A percentile compares a stretch with the other conserved stretches of the same genome.
phyloP scores from a whole-genome alignment of 768 basidiomycete species.

The Ephemerocybe angulata region DNA sequence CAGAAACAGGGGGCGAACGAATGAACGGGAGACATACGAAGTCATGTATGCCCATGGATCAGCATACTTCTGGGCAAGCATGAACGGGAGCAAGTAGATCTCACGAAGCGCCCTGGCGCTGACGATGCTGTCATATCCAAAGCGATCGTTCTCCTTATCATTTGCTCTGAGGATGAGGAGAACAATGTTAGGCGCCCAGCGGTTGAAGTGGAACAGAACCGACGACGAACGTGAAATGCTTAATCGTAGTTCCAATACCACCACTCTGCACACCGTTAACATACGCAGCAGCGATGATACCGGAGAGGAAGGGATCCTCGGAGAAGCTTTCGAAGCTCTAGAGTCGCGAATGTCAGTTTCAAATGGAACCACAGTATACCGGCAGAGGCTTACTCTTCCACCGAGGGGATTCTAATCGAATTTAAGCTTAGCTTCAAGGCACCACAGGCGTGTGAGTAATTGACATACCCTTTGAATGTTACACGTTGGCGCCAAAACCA shows the following conservation, averaged over 20 bases:
- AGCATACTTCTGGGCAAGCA: constrained; percentile 65
- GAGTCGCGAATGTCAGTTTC: constrained; percentile 1
- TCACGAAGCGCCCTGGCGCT: constrained; percentile 67
- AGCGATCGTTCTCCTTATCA: constrained; percentile 78
- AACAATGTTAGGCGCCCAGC: not conserved
- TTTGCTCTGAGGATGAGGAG: constrained; percentile 59
- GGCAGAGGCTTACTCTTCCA: constrained; percentile 45
- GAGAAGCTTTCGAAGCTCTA: constrained; percentile 78
- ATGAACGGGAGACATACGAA: too few relatives aligned
- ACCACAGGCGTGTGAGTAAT: not conserved
- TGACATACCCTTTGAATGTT: constrained; percentile 71
- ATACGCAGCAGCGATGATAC: constrained; percentile 65
- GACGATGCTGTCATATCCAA: constrained; percentile 63
- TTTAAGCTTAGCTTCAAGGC: not conserved
- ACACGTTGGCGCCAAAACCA: constrained; percentile 76
- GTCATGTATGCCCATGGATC: constrained; percentile 72
- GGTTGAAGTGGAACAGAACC: too few relatives aligned
- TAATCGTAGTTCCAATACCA: constrained; percentile 76
- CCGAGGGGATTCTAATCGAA: constrained; percentile 55
- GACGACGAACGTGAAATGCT: constrained; percentile 68
- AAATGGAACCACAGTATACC: too few relatives aligned
- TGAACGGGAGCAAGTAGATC: constrained; percentile 73
- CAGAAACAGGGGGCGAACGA: too few relatives aligned
- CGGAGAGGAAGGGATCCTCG: constrained; percentile 74
- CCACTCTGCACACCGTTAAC: constrained; percentile 72